These are phyloP conservation scores for Ananas comosus DNA, from an alignment of 176 grass and related monocot species.

Conservation along the genomic window DNA sequence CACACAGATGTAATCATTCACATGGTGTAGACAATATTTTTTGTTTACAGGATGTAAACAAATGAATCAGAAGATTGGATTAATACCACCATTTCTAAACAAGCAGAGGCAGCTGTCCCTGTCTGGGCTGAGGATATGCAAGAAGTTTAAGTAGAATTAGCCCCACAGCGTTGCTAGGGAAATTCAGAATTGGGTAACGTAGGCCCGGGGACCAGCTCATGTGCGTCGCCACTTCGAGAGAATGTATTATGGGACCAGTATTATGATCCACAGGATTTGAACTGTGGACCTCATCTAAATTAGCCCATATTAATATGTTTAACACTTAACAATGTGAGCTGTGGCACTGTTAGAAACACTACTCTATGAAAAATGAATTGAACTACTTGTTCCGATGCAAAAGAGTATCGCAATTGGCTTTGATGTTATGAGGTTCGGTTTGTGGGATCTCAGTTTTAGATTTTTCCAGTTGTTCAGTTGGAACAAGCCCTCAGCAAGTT, in stretches of 20 bases:
- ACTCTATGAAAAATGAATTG: not conserved
- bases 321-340: not conserved
- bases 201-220: not conserved
- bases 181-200: not conserved
- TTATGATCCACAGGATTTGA: too few relatives aligned
- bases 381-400: too few relatives aligned
- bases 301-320: not conserved
- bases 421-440: too few relatives aligned
- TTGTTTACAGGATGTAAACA: too few relatives aligned
- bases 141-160: too few relatives aligned
- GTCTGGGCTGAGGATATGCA: not conserved
- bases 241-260: not conserved
- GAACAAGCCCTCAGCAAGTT: too few relatives aligned
- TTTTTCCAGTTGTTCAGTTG: too few relatives aligned
- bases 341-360: not conserved
- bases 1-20: too few relatives aligned
- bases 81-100: not conserved
- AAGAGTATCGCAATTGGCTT: too few relatives aligned
- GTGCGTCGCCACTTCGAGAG: not conserved
- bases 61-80: too few relatives aligned
- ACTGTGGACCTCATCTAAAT: not conserved
- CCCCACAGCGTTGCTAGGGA: not conserved
- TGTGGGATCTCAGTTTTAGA: too few relatives aligned
- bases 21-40: too few relatives aligned
- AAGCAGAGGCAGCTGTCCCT: conserved; percentile 3